These are phyloP conservation scores for Pythium dissotocum DNA, from an alignment of 352 stramenopile species.

Conservation along the genomic window DNA sequence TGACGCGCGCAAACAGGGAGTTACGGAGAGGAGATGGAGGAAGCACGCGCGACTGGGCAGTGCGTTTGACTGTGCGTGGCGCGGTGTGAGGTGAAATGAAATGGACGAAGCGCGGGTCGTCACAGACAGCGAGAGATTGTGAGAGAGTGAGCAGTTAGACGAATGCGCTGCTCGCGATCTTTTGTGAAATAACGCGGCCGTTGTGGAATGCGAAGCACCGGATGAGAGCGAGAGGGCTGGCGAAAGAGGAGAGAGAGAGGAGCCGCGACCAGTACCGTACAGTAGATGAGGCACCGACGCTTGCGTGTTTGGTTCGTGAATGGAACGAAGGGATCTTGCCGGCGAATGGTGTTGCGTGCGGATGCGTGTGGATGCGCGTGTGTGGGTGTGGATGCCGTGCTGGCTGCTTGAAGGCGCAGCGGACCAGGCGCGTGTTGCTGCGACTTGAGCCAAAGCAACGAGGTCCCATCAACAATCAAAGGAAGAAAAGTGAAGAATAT, in stretches of 20 bases:
- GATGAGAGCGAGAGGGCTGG: neutral
- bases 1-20: neutral
- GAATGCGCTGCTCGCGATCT: conserved; percentile 1
- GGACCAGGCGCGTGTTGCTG: conserved; percentile 19
- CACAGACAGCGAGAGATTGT: neutral
- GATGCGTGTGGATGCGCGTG: neutral
- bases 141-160: neutral
- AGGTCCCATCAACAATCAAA: conserved; percentile 9
- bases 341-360: neutral
- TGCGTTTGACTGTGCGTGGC: neutral
- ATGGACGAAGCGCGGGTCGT: neutral
- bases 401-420: neutral
- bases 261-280: neutral
- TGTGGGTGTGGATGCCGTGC: neutral
- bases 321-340: neutral
- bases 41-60: neutral
- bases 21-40: neutral
- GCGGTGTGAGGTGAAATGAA: neutral
- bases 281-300: neutral
- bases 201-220: neutral
- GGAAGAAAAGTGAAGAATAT: conserved; percentile 13
- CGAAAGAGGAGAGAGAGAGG: neutral
- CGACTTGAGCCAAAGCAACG: conserved; percentile 3
- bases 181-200: neutral
- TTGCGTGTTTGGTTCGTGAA: neutral